A percentile compares a stretch with the other conserved stretches of the same genome.
These are phyloP conservation scores for Aspergillus transmontanensis DNA, from an alignment of 2,329 filamentous ascomycete genomes.

Conservation along the genomic window DNA sequence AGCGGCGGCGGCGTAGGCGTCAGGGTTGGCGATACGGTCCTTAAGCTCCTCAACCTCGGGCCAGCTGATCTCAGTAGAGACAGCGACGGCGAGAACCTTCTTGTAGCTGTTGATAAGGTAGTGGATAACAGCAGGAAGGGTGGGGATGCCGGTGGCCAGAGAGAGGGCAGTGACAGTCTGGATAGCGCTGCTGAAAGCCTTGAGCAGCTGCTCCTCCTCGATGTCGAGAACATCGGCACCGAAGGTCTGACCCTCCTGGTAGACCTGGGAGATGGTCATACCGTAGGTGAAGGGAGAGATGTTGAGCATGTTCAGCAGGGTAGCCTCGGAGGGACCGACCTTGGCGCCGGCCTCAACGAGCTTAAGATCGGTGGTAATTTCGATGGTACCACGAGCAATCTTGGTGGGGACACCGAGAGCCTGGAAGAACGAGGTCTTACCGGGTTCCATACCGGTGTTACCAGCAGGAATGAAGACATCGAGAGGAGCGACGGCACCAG, in stretches of 20 bases:
- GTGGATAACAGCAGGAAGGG: conserved; percentile 93
- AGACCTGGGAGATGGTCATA: conserved; percentile 94
- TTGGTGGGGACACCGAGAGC: conserved; percentile 99
- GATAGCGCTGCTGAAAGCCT: conserved; percentile 78
- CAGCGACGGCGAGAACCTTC: conserved; percentile 82
- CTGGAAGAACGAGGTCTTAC: conserved; percentile 99
- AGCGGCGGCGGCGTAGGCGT: conserved; percentile 85
- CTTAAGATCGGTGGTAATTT: conserved; percentile 98
- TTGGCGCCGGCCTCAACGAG: conserved; percentile 89
- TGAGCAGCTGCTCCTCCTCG: conserved; percentile 89
- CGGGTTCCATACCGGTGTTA: conserved; percentile 99
- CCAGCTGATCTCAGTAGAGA: conserved; percentile 92
- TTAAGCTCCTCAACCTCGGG: conserved; percentile 96
- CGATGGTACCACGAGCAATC: conserved; percentile 99
- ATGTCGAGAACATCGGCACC: conserved; percentile 84
- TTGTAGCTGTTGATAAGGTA: conserved; percentile 97
- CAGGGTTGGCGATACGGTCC: conserved; percentile 99
- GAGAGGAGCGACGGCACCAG: conserved; percentile 88
- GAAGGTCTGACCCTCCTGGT: conserved; percentile 97
- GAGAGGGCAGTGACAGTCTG: conserved; percentile 87
- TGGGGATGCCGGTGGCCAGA: conserved; percentile 91
- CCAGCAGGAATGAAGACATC: conserved; percentile 96
- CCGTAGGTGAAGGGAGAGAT: conserved; percentile 99
- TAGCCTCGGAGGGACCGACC: conserved; percentile 98
- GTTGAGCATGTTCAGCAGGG: conserved; percentile 99